phyloP scores from a whole-genome alignment of 352 stramenopile species.

The Globisporangium alternatum region DNA sequence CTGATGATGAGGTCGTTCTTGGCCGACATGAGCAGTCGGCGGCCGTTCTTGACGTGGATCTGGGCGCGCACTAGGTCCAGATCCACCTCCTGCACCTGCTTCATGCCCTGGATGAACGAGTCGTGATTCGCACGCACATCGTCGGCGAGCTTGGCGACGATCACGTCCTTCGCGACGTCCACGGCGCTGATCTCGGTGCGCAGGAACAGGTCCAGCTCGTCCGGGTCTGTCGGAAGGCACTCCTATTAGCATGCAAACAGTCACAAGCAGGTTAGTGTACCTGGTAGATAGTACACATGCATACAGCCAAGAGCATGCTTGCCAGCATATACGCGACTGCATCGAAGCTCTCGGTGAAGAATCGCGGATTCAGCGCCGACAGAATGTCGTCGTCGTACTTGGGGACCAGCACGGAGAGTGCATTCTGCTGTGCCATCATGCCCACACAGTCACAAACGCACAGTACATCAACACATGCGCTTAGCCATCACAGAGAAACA shows the following conservation, averaged over 20 bases:
- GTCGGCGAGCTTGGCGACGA: slow-evolving; percentile 73
- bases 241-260: slow-evolving; percentile 31
- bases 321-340: slow-evolving; percentile 66
- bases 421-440: not conserved
- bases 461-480: not conserved
- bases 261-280: not conserved
- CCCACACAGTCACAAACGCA: not conserved
- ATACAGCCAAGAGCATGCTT: not conserved
- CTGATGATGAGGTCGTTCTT: slow-evolving; percentile 75
- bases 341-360: slow-evolving; percentile 82
- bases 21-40: slow-evolving; percentile 58
- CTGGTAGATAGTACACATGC: not conserved
- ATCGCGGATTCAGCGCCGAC: slow-evolving; percentile 67
- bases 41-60: slow-evolving; percentile 87
- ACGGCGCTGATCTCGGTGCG: slow-evolving; percentile 81
- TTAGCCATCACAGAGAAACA: not conserved
- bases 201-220: slow-evolving; percentile 64
- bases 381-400: slow-evolving; percentile 66
- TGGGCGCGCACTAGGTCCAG: slow-evolving; percentile 79
- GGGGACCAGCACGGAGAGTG: slow-evolving; percentile 59
- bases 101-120: slow-evolving; percentile 84
- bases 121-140: slow-evolving; percentile 79
- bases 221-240: slow-evolving; percentile 45
- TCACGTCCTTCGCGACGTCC: slow-evolving; percentile 76
- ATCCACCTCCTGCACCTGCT: slow-evolving; percentile 85